Conservation (phyloP, 768 basidiomycete genomes). For the Austroboletus festivus region DNA sequence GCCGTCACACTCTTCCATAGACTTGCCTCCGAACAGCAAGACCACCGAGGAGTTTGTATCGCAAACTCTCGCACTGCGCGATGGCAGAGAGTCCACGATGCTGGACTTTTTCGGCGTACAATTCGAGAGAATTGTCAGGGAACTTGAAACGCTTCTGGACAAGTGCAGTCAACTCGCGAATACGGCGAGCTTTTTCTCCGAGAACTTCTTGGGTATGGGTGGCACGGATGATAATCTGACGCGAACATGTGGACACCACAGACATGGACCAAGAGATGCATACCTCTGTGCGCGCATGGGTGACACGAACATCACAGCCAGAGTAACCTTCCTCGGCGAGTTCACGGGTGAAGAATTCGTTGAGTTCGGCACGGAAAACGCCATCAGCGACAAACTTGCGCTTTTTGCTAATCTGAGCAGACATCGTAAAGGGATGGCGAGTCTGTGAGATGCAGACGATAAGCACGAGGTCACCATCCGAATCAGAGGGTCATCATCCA, state of each 20-base stretch:
- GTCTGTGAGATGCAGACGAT: conserved; percentile 20
- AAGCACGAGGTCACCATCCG: conserved; percentile 21
- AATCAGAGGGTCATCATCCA: conserved; percentile 18
- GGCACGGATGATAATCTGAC: conserved; percentile 96
- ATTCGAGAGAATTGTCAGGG: conserved; percentile 97
- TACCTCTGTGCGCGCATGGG: conserved; percentile 97
- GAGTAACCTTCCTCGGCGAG: conserved; percentile 99
- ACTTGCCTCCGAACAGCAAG: conserved; percentile 95
- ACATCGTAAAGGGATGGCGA: conserved; percentile 50
- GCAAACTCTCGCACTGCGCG: conserved; percentile 96
- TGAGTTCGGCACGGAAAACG: conserved; percentile 98
- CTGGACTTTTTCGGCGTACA: conserved; percentile 99
- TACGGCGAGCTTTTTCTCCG: conserved; percentile 98
- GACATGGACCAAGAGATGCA: conserved; percentile 1
- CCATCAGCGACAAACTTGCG: conserved; percentile 98
- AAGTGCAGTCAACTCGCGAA: conserved; percentile 96
- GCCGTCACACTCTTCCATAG: background rate
- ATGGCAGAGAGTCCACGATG: conserved; percentile 97
- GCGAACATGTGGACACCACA: background rate
- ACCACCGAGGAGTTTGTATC: conserved; percentile 99
- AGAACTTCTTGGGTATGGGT: conserved; percentile 99
- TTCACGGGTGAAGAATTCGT: conserved; percentile 98
- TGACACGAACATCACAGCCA: conserved; percentile 99
- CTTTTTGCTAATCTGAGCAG: conserved; percentile 93
- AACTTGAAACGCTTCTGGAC: conserved; percentile 99